Percentiles rank a stretch among this genome's conserved stretches.
These are phyloP conservation scores for Penicillium sumatraense DNA, from an alignment of 2,329 filamentous ascomycete genomes.

Conservation along the genomic window DNA sequence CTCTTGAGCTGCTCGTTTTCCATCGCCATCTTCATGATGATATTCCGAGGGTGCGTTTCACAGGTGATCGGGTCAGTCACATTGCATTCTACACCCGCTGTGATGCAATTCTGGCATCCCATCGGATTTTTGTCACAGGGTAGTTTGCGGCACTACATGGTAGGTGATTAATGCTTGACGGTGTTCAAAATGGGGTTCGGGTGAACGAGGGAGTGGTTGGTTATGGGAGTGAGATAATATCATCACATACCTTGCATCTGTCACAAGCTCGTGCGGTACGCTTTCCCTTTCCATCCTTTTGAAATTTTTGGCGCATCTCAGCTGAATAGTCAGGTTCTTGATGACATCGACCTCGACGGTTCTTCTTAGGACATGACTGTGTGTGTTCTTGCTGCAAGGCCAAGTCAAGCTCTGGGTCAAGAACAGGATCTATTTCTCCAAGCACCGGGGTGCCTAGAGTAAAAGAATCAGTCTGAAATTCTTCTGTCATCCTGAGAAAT, in stretches of 20 bases:
- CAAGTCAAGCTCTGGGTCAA: too few relatives aligned
- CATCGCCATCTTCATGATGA: neutral
- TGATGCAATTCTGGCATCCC: neutral
- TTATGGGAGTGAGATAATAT: neutral
- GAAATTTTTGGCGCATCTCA: neutral
- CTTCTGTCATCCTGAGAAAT: too few relatives aligned
- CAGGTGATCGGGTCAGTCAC: conserved; percentile 6
- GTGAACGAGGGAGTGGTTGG: neutral
- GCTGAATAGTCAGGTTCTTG: conserved; percentile 13
- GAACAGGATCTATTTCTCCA: too few relatives aligned
- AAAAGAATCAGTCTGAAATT: too few relatives aligned
- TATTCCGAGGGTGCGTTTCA: neutral
- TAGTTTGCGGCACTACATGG: neutral
- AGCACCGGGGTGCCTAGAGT: too few relatives aligned
- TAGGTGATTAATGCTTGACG: neutral
- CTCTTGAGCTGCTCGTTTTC: neutral
- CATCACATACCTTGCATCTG: conserved; percentile 16
- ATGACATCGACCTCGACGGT: conserved; percentile 4
- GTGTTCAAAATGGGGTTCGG: neutral
- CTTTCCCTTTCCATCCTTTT: neutral
- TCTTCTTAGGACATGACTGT: neutral
- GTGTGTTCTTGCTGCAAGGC: neutral
- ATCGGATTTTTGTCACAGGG: neutral
- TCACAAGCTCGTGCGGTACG: conserved; percentile 18
- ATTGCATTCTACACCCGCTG: neutral